phyloP scores from a whole-genome alignment of 1,284 basidiomycete species.

The Ceratobasidium sp. region DNA sequence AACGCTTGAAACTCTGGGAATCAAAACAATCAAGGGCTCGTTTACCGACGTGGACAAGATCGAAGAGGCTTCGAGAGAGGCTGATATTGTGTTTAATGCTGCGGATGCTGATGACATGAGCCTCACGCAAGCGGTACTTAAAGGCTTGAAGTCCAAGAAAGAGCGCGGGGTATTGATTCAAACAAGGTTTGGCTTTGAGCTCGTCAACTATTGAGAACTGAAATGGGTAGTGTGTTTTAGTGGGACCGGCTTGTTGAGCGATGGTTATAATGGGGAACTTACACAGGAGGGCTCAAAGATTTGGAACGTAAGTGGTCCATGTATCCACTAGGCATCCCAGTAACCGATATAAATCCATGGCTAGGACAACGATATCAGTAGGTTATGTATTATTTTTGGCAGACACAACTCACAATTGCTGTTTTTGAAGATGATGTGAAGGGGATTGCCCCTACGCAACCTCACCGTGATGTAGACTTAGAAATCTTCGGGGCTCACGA shows the following conservation, averaged over 20 bases:
- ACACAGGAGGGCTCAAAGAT: constrained; percentile 38
- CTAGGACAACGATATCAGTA: constrained; percentile 45
- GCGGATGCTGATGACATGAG: constrained; percentile 54
- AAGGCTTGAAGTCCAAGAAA: constrained; percentile 52
- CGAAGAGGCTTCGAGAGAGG: constrained; percentile 48
- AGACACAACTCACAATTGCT: not conserved
- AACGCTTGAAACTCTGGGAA: constrained; percentile 48
- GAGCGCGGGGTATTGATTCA: constrained; percentile 54
- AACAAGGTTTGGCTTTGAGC: constrained; percentile 48
- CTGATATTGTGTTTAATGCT: constrained; percentile 53
- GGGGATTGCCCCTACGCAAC: constrained; percentile 47
- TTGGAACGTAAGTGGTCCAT: constrained; percentile 45
- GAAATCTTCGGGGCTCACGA: constrained; percentile 53
- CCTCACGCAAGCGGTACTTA: constrained; percentile 51
- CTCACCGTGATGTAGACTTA: constrained; percentile 51
- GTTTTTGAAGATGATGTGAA: constrained; percentile 44
- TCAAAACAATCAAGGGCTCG: constrained; percentile 50
- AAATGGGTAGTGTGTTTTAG: constrained; percentile 14
- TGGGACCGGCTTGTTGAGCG: constrained; percentile 54
- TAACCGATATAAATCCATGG: not conserved
- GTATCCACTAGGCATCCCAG: not conserved
- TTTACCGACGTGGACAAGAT: constrained; percentile 50
- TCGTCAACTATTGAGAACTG: not conserved
- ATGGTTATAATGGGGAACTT: constrained; percentile 46
- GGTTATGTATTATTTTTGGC: not conserved